phyloP scores from a whole-genome alignment of 768 basidiomycete species.

The Kwoniella sp. region DNA sequence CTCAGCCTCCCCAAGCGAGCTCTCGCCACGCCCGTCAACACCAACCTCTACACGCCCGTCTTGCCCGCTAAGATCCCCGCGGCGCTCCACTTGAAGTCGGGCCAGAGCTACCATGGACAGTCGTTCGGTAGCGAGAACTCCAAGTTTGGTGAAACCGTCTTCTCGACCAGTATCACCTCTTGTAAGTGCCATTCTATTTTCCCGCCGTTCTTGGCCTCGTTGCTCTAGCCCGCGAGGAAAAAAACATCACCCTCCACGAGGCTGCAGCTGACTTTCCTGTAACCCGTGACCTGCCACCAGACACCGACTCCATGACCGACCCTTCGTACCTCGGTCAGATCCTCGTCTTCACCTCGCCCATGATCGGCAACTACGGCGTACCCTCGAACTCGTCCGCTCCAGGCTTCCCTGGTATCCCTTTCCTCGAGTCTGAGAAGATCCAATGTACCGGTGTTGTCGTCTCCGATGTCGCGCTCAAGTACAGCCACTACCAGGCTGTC shows the following conservation, averaged over 20 bases:
- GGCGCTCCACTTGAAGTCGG: constrained; percentile 85
- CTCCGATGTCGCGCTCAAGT: constrained; percentile 89
- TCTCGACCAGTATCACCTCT: constrained; percentile 97
- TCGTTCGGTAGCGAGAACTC: constrained; percentile 87
- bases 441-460: constrained; percentile 93
- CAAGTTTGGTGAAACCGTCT: constrained; percentile 94
- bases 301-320: constrained; percentile 99
- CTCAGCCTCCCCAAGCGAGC: constrained; percentile 33
- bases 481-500: constrained; percentile 90
- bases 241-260: no score
- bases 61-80: constrained; percentile 64
- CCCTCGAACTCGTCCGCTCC: constrained; percentile 67
- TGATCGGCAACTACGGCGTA: constrained; percentile 98
- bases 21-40: constrained; percentile 45
- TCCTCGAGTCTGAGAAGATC: constrained; percentile 84
- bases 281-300: constrained; percentile 57
- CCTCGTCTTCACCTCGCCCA: constrained; percentile 95
- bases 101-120: constrained; percentile 85
- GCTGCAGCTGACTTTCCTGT: not conserved
- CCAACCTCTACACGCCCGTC: constrained; percentile 42
- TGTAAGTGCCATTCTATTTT: constrained; percentile 69
- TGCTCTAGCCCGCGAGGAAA: not conserved
- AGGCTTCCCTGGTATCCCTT: constrained; percentile 66
- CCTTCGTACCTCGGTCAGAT: constrained; percentile 98
- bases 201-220: not conserved